Conservation (phyloP, 257 asterid species). For the Nicotiana obtusifolia region DNA sequence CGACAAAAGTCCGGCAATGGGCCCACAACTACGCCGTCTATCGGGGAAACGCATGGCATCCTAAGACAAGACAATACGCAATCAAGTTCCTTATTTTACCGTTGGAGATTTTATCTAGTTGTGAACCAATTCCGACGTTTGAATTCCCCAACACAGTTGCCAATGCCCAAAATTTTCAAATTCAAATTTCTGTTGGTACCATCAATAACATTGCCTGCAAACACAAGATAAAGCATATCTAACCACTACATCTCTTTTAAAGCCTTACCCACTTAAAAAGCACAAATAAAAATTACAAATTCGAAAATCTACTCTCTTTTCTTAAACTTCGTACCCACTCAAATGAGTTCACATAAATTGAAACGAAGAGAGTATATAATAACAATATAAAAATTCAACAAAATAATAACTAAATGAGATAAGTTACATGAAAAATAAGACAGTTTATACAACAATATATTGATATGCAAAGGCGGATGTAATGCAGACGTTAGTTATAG, state of each 20-base stretch:
- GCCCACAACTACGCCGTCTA: neutral
- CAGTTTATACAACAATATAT: too few species aligned
- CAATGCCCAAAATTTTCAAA: conserved; percentile 55
- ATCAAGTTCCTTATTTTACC: conserved; percentile 19
- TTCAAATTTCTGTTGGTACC: conserved; percentile 54
- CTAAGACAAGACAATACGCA: neutral
- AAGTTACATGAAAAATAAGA: too few species aligned
- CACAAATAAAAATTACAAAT: neutral
- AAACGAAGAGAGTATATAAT: too few species aligned
- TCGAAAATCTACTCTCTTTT: too few species aligned
- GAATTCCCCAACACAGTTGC: conserved; percentile 17
- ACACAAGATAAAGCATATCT: conserved; percentile 23
- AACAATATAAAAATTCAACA: too few species aligned
- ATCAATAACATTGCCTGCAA: conserved; percentile 18
- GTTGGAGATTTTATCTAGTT: conserved; percentile 4
- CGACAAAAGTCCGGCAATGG: neutral
- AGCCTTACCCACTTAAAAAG: neutral
- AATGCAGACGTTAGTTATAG: too few species aligned
- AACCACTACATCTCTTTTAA: conserved; percentile 20
- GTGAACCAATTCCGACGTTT: neutral
- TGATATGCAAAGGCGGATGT: too few species aligned
- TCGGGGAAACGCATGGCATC: neutral
- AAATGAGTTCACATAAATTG: too few species aligned
- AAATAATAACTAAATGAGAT: too few species aligned
- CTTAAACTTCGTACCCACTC: too few species aligned